Evolutionary conservation across 257 asterid species (phyloP), one percentile per base, ranked within the genome.

Genomic region (Cynanchum wilfordii): DNA sequence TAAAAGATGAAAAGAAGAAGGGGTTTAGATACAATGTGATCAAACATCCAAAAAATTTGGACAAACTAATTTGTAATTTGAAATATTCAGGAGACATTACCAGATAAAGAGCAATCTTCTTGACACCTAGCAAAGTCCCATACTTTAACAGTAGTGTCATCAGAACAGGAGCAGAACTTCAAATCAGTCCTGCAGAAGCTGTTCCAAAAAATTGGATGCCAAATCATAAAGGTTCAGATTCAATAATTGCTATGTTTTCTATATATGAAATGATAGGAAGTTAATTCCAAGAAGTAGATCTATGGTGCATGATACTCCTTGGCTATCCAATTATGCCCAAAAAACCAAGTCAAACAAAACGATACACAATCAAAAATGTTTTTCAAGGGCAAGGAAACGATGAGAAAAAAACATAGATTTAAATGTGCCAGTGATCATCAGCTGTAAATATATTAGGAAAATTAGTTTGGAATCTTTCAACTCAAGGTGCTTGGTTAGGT

Each of bases 101-200:
- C 99, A 80, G 96, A 78, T 84, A 95, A 81, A 63, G 95, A 92
- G 72, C 93, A 87, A 78, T 95, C 99, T 84, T 95, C 99, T 82
- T 90, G 99, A 83, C 96, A 92, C 86, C 98, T 87, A n/a, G 99
- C 99, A n/a, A 95, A 95, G 86, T 95, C 99, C 99, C 99, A 95
- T 73, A 95, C 98, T 85, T 95, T 95, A 70, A 95, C 96, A 49
- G 97, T 90, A 72, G 96, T 92, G 81, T 95, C 99, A 77, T 95
- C 99, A 79, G 99, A 95, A 76, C 99, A 95, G 81, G 99, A 95
- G 81, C 99, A 92, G 79, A 95, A 95, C 86, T 95, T 95, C 89
- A 92, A 82, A 88, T 95, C 98, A 30, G 99, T 92, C 86, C 99
- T 81, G 81, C 96, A 90, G 92, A 95, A 95, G 86, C 99, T 93